Evolutionary conservation across 345 rosid genomes (phyloP).

Genomic region (Salix brachista): DNA sequence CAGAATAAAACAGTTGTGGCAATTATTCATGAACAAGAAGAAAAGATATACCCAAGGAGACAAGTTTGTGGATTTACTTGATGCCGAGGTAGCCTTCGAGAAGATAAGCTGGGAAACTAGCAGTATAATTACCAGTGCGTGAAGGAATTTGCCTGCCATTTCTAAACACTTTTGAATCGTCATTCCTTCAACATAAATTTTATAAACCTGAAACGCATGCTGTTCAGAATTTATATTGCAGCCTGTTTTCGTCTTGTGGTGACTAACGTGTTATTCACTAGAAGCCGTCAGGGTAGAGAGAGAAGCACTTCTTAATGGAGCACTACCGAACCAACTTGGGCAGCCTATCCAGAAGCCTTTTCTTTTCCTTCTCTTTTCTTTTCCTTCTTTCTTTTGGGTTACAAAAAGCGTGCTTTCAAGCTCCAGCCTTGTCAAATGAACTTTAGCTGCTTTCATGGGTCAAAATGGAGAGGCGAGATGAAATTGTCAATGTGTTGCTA

Average conservation of each 20-base stretch:
- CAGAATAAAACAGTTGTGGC: no score
- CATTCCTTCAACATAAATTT: not conserved
- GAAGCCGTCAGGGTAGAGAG: not conserved
- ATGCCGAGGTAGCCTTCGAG: slow-evolving; percentile 1
- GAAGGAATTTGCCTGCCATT: not conserved
- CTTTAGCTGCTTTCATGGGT: not conserved
- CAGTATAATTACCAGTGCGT: not conserved
- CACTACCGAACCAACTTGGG: not conserved
- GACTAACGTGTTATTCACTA: not conserved
- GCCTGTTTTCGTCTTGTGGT: not conserved
- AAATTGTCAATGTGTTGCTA: not conserved
- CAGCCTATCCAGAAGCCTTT: not conserved
- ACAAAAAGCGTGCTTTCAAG: not conserved
- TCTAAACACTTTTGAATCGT: not conserved
- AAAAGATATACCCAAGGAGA: not conserved
- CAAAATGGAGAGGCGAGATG: not conserved
- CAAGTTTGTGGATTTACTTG: slow-evolving; percentile 1
- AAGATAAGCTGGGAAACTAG: not conserved
- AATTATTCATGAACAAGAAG: not conserved
- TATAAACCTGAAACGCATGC: not conserved
- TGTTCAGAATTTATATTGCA: not conserved
- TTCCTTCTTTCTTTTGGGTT: no score
- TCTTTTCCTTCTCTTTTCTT: no score
- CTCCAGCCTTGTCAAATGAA: not conserved
- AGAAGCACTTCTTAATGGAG: not conserved